Base-by-base conservation (phyloP, 1,284 basidiomycete genomes). In the Cryptococcus sp. region DNA sequence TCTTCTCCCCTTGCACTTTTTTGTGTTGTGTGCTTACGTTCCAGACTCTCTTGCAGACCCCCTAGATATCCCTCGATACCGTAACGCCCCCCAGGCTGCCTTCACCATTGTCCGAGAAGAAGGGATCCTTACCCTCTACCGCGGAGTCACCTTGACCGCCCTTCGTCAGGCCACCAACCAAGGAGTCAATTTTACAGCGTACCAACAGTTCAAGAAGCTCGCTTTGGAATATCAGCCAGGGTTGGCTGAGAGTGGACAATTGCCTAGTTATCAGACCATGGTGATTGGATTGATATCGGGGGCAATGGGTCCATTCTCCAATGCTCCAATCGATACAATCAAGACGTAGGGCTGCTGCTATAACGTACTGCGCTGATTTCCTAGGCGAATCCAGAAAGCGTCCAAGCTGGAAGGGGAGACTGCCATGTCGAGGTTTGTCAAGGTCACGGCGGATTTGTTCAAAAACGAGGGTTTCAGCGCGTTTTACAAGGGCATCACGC, bases 401-500 rank as follows among this genome's bases (percentile, higher is more conserved):
- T 82, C 84, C 4, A 84, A 85, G 43, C 74, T 79, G 26, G 82
- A 84, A 0, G 90, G 89, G 18, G 83, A 85, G 65, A 84, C 85
- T 2, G 87, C 93, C 5, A 60, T 79, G 56, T 74, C 76, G 24
- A 69, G 93, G 19, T 86, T 98, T 63, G 71, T 80, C 18, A 79
- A 80, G 41, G 94, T 98, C 54, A 84, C 89, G 31, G 72, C 74
- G 21, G 91, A 94, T 49, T 97, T 98, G 91, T 97, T 92, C 84
- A 81, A 79, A 53, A 80, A 84, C 65, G 95, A 99, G 74, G 94
- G 93, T 31, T 76, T 85, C 18, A 76, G 76, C 45, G 92, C 92
- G 48, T 97, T 97, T 75, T 97, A 94, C 77, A 93, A 92, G 76
- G 90, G 94, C 44, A 97, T 99, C 72, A 97, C 93, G 2, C 94